Evolutionary conservation across 2,329 filamentous ascomycete genomes (phyloP).

Genomic region (Blastomyces emzantsi): DNA sequence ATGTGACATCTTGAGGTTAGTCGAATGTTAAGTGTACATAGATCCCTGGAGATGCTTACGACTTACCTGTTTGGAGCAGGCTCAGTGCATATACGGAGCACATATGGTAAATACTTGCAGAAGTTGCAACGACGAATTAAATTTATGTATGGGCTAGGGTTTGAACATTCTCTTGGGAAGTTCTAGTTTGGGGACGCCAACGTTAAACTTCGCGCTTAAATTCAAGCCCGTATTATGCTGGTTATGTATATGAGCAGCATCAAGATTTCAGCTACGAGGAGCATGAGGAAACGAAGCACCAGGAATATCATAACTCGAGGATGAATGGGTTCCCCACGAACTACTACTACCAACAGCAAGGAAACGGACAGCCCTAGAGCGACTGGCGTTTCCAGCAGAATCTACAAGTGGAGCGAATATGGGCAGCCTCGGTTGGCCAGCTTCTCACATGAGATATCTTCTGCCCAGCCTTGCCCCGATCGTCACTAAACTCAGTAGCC

Average conservation of each 20-base stretch:
- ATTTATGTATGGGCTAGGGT: neutral
- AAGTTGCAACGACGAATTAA: neutral
- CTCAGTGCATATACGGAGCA: neutral
- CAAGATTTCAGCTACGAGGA: neutral
- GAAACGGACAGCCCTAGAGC: neutral
- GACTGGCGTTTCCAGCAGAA: neutral
- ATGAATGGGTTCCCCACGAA: neutral
- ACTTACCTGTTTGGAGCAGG: too few relatives aligned
- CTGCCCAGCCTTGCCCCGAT: neutral
- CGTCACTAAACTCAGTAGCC: neutral
- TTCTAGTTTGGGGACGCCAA: neutral
- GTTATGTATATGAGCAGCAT: neutral
- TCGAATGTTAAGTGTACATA: neutral
- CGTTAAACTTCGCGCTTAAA: neutral
- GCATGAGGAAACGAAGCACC: neutral
- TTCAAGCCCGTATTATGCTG: neutral
- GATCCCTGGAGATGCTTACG: too few relatives aligned
- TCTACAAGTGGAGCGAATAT: neutral
- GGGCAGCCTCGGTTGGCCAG: neutral
- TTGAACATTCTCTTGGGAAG: too few relatives aligned
- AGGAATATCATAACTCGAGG: neutral
- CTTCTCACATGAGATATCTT: constrained; percentile 2
- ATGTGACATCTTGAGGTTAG: neutral
- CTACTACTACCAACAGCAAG: neutral
- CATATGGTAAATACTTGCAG: neutral